Conservation (phyloP, 139 green algal species). For the Chlorella sp. region DNA sequence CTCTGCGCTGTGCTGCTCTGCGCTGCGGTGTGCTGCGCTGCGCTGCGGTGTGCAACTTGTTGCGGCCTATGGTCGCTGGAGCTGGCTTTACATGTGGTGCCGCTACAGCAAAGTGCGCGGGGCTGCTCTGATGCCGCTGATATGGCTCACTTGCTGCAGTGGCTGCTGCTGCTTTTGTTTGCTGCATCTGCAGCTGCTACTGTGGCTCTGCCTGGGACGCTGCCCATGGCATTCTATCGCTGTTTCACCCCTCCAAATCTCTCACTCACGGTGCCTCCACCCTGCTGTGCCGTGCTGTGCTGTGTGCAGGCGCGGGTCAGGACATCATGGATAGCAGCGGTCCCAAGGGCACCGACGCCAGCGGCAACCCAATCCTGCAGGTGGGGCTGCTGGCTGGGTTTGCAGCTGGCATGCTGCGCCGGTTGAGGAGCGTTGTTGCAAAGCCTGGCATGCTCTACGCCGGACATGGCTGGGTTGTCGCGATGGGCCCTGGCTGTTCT, state of each 20-base stretch:
- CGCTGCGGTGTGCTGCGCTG: neutral
- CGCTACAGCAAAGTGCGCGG: too few species aligned
- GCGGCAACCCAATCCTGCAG: slow-evolving; percentile 82
- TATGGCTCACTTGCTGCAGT: neutral
- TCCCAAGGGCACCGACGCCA: slow-evolving; percentile 74
- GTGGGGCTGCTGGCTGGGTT: neutral
- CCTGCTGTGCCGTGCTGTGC: neutral
- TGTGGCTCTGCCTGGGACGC: neutral
- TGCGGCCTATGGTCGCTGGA: neutral
- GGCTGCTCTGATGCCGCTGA: too few species aligned
- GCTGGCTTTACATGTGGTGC: too few species aligned
- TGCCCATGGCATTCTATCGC: too few species aligned
- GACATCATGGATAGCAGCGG: slow-evolving; percentile 48
- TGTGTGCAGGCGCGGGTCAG: slow-evolving; percentile 81
- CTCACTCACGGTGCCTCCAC: neutral
- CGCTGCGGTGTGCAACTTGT: neutral
- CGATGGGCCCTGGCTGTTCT: too few species aligned
- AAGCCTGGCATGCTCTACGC: too few species aligned
- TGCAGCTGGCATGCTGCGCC: too few species aligned
- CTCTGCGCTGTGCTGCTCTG: neutral
- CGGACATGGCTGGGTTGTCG: too few species aligned
- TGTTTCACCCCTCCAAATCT: neutral
- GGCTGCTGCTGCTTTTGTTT: neutral
- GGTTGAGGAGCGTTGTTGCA: too few species aligned
- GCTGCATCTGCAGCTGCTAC: neutral